Conservation (phyloP, 805 yeast genomes). For the Ogataea nonfermentans region DNA sequence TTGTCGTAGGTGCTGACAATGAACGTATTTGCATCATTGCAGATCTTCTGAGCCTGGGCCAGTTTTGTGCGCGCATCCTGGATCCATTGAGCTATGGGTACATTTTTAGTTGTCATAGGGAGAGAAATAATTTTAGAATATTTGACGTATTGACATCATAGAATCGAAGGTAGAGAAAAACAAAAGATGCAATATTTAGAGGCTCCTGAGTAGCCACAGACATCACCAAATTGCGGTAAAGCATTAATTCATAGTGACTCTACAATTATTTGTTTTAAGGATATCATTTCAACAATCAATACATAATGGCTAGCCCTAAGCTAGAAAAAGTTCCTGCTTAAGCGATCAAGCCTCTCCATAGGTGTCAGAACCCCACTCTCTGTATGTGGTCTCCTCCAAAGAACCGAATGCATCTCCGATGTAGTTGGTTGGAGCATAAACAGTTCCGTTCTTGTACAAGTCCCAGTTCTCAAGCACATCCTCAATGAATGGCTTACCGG, state of each 20-base stretch:
- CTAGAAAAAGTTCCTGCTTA: too few species aligned
- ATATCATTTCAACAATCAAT: too few species aligned
- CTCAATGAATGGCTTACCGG: slow-evolving; percentile 52
- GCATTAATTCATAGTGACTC: too few species aligned
- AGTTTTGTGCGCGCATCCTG: slow-evolving; percentile 48
- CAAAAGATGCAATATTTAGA: too few species aligned
- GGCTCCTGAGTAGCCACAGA: too few species aligned
- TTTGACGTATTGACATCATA: background rate
- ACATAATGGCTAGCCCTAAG: too few species aligned
- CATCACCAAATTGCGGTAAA: too few species aligned
- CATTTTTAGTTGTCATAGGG: background rate
- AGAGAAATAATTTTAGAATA: background rate
- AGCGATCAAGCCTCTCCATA: background rate
- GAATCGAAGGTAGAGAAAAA: too few species aligned
- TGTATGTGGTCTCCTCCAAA: slow-evolving; percentile 39
- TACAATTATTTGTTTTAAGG: too few species aligned
- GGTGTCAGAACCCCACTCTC: slow-evolving; percentile 24
- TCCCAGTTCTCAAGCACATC: slow-evolving; percentile 54
- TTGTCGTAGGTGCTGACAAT: slow-evolving; percentile 38
- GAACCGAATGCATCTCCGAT: slow-evolving; percentile 61
- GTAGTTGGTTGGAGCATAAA: slow-evolving; percentile 46
- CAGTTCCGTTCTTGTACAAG: slow-evolving; percentile 31
- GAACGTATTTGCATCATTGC: slow-evolving; percentile 47
- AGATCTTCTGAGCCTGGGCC: slow-evolving; percentile 47
- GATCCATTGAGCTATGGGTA: slow-evolving; percentile 35